Evolutionary conservation across 352 stramenopile species (phyloP), one percentile per base, ranked within the genome.

Genomic region (Globisporangium splendens): DNA sequence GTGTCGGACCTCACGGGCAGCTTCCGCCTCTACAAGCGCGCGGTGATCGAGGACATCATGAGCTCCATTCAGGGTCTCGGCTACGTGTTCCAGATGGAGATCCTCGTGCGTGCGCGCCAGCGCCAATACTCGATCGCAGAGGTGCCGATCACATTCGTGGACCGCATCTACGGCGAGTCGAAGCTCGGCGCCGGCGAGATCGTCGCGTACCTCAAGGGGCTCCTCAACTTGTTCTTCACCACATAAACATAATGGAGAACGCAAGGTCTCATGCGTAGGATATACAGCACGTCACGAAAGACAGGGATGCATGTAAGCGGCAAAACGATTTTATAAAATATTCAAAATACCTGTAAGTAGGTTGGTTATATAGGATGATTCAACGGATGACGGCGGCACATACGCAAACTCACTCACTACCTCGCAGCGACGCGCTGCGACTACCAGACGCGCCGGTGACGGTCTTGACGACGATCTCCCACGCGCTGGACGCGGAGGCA

Each of bases 81-180:
- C 35, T 99, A 99, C 79, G 96, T 98, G 18, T 99, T 99, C 78
- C 96, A 99, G 77, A 99, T 99, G 97, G 96, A 99, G 72, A 98
- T 99, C 62, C 87, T 99, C 50, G 93, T 99, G 46, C 83, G 95
- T 50, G 94, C 96, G n/a, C 86, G 91, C 50, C 81, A 97, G 55
- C 81, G 83, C 56, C 77, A 92, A 21, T 98, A 97, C 72, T 83
- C 68, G 28, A 96, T 99, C 59, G 88, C 70, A 38, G 96, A 99
- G 70, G 94, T 99, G 28, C 95, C 95, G 0, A 99, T 99, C 69
- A 96, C 89, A 18, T 99, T 99, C 70, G 96, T 99, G 8, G 97
- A 99, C 86, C 84, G 97, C 61, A 98, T 99, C 65, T 99, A 99
- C 72, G 97, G 97, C 59, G 91, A 98, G 76, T 98, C 93, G 48